phyloP scores from a whole-genome alignment of 2,329 filamentous ascomycete genomes.

The Pyrenochaeta sp. region DNA sequence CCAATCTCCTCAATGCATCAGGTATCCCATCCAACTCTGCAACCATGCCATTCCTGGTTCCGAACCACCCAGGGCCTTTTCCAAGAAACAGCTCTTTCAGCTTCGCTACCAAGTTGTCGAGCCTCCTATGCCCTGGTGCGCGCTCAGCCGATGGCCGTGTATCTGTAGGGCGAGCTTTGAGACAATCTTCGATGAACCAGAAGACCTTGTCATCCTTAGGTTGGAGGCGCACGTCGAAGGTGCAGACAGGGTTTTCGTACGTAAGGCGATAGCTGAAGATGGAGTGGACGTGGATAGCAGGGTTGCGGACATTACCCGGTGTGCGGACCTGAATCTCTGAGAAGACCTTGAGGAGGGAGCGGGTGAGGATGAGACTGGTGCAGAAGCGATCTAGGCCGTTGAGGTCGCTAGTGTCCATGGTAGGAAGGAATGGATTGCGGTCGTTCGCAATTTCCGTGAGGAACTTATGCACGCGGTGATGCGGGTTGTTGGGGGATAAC shows the following conservation, averaged over 20 bases:
- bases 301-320: slow-evolving; percentile 34
- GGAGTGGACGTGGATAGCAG: slow-evolving; percentile 45
- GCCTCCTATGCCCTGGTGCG: slow-evolving; percentile 34
- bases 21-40: slow-evolving; percentile 47
- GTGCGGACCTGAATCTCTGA: slow-evolving; percentile 66
- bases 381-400: slow-evolving; percentile 64
- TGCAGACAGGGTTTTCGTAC: slow-evolving; percentile 52
- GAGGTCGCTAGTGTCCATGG: slow-evolving; percentile 60
- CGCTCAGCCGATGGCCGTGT: slow-evolving; percentile 36
- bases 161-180: slow-evolving; percentile 30
- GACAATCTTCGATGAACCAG: slow-evolving; percentile 51
- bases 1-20: slow-evolving; percentile 47
- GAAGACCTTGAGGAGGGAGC: slow-evolving; percentile 71
- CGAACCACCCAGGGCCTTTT: slow-evolving; percentile 48
- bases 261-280: slow-evolving; percentile 49
- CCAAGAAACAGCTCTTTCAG: slow-evolving; percentile 45
- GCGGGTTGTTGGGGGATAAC: slow-evolving; percentile 71
- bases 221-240: slow-evolving; percentile 49
- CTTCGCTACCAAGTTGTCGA: slow-evolving; percentile 40
- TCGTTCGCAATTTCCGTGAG: slow-evolving; percentile 68
- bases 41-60: slow-evolving; percentile 49
- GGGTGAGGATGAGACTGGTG: slow-evolving; percentile 65
- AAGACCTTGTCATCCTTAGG: slow-evolving; percentile 41
- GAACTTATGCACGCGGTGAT: slow-evolving; percentile 68
- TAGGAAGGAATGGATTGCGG: slow-evolving; percentile 63